Percentiles rank a stretch among this genome's conserved stretches.
Conservation (phyloP, 106 monocot genomes). For the Chionographis japonica region DNA sequence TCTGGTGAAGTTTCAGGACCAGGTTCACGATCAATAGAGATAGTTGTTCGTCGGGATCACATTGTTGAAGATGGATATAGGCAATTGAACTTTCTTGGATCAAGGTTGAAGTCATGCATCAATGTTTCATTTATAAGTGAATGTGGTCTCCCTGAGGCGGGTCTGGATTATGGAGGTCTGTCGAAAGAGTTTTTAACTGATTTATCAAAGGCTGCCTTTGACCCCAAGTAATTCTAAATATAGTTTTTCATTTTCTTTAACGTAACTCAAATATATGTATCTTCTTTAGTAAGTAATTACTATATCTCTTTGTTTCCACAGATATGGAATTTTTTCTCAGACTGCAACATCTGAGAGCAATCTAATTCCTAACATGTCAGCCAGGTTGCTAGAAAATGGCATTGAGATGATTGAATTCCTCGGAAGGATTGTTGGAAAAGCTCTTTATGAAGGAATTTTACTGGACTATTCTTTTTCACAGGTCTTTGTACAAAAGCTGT, state of each 20-base stretch:
- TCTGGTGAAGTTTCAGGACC: slow-evolving; percentile 56
- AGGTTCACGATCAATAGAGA: slow-evolving; percentile 49
- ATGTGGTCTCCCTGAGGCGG: slow-evolving; percentile 90
- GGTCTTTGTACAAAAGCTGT: slow-evolving; percentile 82
- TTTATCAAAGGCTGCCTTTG: slow-evolving; percentile 69
- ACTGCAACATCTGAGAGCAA: slow-evolving; percentile 63
- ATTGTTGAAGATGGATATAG: slow-evolving; percentile 88
- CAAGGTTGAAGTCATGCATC: slow-evolving; percentile 69
- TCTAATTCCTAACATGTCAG: slow-evolving; percentile 69
- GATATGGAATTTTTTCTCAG: slow-evolving; percentile 73
- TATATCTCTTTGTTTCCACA: slow-evolving; percentile 21
- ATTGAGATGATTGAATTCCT: slow-evolving; percentile 93
- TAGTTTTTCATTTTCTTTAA: neutral
- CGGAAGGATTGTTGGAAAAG: slow-evolving; percentile 91
- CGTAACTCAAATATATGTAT: neutral
- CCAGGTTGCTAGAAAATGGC: slow-evolving; percentile 65
- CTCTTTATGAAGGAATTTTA: slow-evolving; percentile 93
- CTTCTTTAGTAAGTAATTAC: neutral
- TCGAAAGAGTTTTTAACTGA: slow-evolving; percentile 97
- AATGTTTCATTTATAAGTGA: slow-evolving; percentile 87
- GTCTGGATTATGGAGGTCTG: slow-evolving; percentile 90
- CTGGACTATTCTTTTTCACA: slow-evolving; percentile 87
- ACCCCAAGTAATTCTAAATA: slow-evolving; percentile 58
- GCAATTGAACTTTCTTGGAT: slow-evolving; percentile 74
- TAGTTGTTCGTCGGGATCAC: slow-evolving; percentile 74